These are phyloP conservation scores for Polyporus tsugae DNA, from an alignment of 1,284 basidiomycete species.

Conservation along the genomic window DNA sequence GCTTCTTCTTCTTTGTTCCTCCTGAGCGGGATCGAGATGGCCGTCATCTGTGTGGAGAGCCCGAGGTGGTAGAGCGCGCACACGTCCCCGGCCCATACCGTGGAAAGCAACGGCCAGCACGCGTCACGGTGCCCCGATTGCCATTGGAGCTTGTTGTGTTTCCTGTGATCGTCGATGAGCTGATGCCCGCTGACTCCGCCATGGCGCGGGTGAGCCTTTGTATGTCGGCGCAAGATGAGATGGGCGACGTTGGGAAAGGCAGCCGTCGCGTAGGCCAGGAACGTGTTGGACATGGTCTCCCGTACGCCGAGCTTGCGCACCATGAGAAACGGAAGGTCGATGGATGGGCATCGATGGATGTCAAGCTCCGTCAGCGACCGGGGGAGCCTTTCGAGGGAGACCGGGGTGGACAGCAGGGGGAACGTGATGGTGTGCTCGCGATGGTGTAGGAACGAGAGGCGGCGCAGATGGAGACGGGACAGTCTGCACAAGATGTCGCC, in stretches of 20 bases:
- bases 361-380: not conserved
- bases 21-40: not conserved
- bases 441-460: not conserved
- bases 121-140: not conserved
- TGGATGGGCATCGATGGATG: not conserved
- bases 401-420: not conserved
- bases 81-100: not conserved
- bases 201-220: not conserved
- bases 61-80: not conserved
- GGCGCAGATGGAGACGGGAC: not conserved
- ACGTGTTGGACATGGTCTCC: not conserved
- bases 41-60: not conserved
- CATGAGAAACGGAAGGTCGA: not conserved
- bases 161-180: not conserved
- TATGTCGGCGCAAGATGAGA: not conserved
- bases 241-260: not conserved
- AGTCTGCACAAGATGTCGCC: not conserved
- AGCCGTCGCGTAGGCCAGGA: not conserved
- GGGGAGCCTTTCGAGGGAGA: not conserved
- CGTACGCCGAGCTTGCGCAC: conserved; percentile 2
- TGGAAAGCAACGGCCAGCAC: not conserved
- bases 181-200: not conserved
- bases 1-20: not conserved
- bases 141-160: not conserved
- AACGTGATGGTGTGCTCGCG: not conserved